Evolutionary conservation across 2,329 filamentous ascomycete species (phyloP).

Genomic region (Claviceps maximensis): DNA sequence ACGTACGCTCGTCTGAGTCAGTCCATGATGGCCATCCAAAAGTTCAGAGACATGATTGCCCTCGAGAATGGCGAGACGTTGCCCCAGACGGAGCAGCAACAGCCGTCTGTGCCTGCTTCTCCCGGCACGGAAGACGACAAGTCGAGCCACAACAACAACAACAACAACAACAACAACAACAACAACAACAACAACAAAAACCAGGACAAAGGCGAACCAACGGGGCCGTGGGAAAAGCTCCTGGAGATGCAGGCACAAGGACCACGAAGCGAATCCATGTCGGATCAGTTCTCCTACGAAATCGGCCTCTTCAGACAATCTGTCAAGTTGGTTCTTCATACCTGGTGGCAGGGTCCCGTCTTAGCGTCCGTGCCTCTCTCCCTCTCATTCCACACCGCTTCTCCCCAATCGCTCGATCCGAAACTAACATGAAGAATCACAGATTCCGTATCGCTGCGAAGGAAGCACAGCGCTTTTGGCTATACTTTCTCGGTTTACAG

Average conservation of each 20-base stretch:
- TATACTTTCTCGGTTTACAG: slow-evolving; percentile 7
- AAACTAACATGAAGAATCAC: too few species aligned
- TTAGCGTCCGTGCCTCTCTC: slow-evolving; percentile 47
- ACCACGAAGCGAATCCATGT: slow-evolving; percentile 21
- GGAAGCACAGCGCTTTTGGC: slow-evolving; percentile 3
- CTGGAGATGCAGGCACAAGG: slow-evolving; percentile 17
- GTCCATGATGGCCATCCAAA: slow-evolving; percentile 60
- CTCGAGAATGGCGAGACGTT: slow-evolving; percentile 27
- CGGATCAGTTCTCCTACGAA: slow-evolving; percentile 52
- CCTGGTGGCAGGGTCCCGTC: slow-evolving; percentile 57
- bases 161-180: too few species aligned
- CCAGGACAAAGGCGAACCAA: slow-evolving; percentile 12
- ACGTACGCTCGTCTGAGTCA: slow-evolving; percentile 79
- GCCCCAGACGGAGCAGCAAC: not conserved
- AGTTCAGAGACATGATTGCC: slow-evolving; percentile 49
- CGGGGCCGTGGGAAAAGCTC: not conserved
- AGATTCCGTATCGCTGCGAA: slow-evolving; percentile 1
- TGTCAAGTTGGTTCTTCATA: slow-evolving; percentile 50
- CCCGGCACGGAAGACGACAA: slow-evolving; percentile 19
- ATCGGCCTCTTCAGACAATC: slow-evolving; percentile 47
- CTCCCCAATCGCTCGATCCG: too few species aligned
- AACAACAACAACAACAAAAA: too few species aligned
- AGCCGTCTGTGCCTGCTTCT: not conserved
- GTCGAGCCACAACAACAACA: slow-evolving; percentile 26
- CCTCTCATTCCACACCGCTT: not conserved